These are phyloP conservation scores for Rhizopogon salebrosus DNA, from an alignment of 768 basidiomycete genomes.

Conservation along the genomic window DNA sequence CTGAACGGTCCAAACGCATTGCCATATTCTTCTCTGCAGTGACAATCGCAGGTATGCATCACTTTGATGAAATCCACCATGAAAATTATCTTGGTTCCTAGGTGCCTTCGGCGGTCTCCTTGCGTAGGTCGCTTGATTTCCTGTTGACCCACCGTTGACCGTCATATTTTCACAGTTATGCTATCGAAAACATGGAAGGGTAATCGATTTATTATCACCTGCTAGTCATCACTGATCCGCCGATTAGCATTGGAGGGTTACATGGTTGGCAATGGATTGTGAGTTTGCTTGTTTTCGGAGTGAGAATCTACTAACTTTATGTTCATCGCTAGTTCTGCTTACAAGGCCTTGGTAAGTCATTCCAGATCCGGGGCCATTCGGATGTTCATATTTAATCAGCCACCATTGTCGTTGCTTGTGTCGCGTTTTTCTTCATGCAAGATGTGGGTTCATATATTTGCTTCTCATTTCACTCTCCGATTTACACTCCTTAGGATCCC, in stretches of 20 bases:
- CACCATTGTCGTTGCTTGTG: slow-evolving; percentile 14
- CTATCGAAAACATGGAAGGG: slow-evolving; percentile 29
- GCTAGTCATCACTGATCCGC: not conserved
- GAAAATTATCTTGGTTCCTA: not conserved
- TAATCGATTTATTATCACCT: slow-evolving; percentile 20
- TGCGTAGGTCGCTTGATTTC: slow-evolving; percentile 28
- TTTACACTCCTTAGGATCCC: slow-evolving; percentile 35
- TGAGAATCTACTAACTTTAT: not conserved
- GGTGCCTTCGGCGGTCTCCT: slow-evolving; percentile 44
- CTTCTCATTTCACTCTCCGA: not conserved
- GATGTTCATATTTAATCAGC: slow-evolving; percentile 7
- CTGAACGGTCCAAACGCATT: slow-evolving; percentile 54
- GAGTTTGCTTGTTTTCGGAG: not conserved
- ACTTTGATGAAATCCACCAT: not conserved
- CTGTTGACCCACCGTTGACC: not conserved
- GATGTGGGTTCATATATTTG: slow-evolving; percentile 31
- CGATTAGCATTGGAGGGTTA: slow-evolving; percentile 17
- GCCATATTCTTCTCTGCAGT: slow-evolving; percentile 63
- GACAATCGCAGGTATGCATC: slow-evolving; percentile 39
- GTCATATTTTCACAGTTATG: slow-evolving; percentile 23
- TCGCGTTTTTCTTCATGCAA: slow-evolving; percentile 46
- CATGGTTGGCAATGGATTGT: slow-evolving; percentile 36
- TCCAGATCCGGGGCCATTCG: not conserved
- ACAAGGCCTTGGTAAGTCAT: slow-evolving; percentile 21
- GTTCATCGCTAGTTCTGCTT: slow-evolving; percentile 22